Conservation (phyloP, 345 rosid genomes). For the Sonneratia caseolaris region DNA sequence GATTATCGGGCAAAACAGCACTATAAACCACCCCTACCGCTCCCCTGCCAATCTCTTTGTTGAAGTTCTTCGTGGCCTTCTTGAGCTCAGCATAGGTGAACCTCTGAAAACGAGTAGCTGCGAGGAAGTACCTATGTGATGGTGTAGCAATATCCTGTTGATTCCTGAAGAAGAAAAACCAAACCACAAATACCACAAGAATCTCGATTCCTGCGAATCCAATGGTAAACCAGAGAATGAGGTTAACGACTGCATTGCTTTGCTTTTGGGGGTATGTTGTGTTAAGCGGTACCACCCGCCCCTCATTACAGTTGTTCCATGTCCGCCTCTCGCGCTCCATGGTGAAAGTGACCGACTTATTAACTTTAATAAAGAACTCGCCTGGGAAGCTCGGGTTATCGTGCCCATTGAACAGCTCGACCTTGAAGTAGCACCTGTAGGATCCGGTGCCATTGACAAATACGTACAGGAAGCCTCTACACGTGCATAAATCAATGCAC, state of each 20-base stretch:
- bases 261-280: neutral
- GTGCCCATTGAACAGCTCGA: slow-evolving; percentile 9
- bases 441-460: too few relatives aligned
- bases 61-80: slow-evolving; percentile 16
- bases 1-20: slow-evolving; percentile 11
- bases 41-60: slow-evolving; percentile 17
- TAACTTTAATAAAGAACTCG: slow-evolving; percentile 1
- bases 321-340: neutral
- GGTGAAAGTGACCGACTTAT: slow-evolving; percentile 3
- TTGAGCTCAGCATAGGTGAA: slow-evolving; percentile 16
- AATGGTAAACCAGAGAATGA: slow-evolving; percentile 18
- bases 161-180: slow-evolving; percentile 10
- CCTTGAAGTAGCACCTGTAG: too few relatives aligned
- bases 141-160: slow-evolving; percentile 7
- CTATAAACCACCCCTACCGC: slow-evolving; percentile 18
- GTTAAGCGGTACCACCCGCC: neutral
- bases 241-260: slow-evolving; percentile 3
- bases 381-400: slow-evolving; percentile 3
- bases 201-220: slow-evolving; percentile 15
- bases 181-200: slow-evolving; percentile 5
- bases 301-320: neutral
- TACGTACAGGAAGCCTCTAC: slow-evolving; percentile 16
- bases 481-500: slow-evolving; percentile 12
- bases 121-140: neutral
- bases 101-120: slow-evolving; percentile 9